Base-by-base conservation (phyloP, 306 rosid species). In the Citrullus mucosospermus region DNA sequence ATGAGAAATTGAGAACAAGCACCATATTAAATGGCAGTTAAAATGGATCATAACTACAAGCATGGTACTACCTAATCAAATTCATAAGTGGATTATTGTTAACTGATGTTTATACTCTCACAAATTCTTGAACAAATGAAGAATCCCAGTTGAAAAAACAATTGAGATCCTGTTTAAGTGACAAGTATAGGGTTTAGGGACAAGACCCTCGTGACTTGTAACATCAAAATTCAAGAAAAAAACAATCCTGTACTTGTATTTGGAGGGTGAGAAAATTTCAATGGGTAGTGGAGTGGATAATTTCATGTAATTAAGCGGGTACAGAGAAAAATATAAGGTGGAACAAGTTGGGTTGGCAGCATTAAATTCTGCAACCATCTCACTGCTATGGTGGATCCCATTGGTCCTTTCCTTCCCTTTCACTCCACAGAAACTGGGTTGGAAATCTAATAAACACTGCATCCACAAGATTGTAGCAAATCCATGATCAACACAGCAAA, bases 331-430 rank as follows among this genome's bases (percentile, higher is more conserved):
- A 25, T 63, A 61, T 41, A 61, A 61, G 55, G 10, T 61, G 28
- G 80, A 75, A n/a, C 77, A 84, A 82, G 88, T 82, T 85, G 84
- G 86, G 86, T 83, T 68, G 84, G 32, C 41, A 50, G 82, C 82
- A 85, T 85, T 87, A 60, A 87, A 87, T 83, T 85, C 82, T 72
- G 84, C 80, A 83, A 41, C 86, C 50, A 83, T 81, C 88, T 80
- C 70, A 79, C 84, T 80, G 80, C 84, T 48, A 51, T 28, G 78
- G 86, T 81, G 90, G 87, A 81, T 77, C 86, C 90, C 86, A 81
- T 81, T 61, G 41, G 75, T 71, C 73, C 62, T 85, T 81, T 67
- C 84, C 78, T 60, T 83, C 82, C 63, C 79, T 58, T 79, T 83
- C 90, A 79, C 60, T 62, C 65, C 67, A 80, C 78, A 85, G 60